Base-by-base conservation (phyloP, 2,329 filamentous ascomycete species). In the Allantophomopsis lycopodina region DNA sequence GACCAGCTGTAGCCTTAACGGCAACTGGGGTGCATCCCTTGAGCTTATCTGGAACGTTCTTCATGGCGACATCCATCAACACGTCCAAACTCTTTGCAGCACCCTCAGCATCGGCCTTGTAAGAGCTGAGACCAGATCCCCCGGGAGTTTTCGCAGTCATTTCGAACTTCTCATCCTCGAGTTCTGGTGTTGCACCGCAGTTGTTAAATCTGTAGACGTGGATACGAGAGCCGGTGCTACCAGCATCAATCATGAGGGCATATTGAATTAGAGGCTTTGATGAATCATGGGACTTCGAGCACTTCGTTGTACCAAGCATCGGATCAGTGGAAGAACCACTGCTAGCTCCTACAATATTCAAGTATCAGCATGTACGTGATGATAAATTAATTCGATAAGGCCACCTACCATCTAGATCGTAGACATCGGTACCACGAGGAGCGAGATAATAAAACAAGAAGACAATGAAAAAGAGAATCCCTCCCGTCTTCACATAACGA, bases 141-240 rank as follows among this genome's bases (percentile, higher is more conserved):
- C 87, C 86, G 40, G 84, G 73, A 50, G 73, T 78, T 71, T 86
- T 89, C 57, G 84, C 78, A 10, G 88, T 96, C 82, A 88, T 87
- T 67, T 89, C 79, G 63, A 98, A 98, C 42, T 84, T 73, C 58
- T 98, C 91, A 55, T 78, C 68, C 64, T 98, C 91, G 38, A 98
- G 74, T 63, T 95, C 88, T 18, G 91, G 91, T n/a, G 88, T 88
- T 7, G 85, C 65, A 11, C 88, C 91, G 65, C 89, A 98, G 67
- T 96, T 96, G 71, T 96, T 96, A 75, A 96, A 98, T 58, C 87
- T 84, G 71, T 95, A 98, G 43, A 96, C 87, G 66, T 98, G 93
- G 57, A 98, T 95, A 52, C 91, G 83, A 44, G 91, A 96, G 44
- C 91, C 91, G 40, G 91, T 96, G 68, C 88, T 96, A 52, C 91